Evolutionary conservation across 1,284 basidiomycete genomes (phyloP).

Genomic region (Cryptococcus hybrid): DNA sequence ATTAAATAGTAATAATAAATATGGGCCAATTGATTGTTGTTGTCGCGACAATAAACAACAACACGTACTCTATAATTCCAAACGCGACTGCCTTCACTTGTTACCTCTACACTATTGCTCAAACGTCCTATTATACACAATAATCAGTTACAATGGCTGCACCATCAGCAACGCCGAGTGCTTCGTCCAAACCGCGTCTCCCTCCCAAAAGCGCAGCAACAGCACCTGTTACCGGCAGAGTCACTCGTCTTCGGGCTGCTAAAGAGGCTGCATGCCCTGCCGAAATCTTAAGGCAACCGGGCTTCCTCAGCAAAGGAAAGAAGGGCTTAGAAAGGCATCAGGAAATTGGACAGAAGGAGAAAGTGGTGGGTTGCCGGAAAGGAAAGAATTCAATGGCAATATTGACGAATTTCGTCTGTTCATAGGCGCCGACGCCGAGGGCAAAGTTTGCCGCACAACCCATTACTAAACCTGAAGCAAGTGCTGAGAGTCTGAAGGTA

Average conservation of each 20-base stretch:
- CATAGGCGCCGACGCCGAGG: conserved; percentile 2
- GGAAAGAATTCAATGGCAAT: not conserved
- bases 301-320: conserved; percentile 37
- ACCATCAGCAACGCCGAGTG: not conserved
- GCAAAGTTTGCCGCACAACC: not conserved
- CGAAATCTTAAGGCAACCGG: conserved; percentile 2
- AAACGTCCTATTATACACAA: too few relatives aligned
- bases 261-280: conserved; percentile 11
- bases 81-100: too few relatives aligned
- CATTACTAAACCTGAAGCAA: conserved; percentile 1
- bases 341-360: conserved; percentile 41
- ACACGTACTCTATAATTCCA: too few relatives aligned
- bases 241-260: conserved; percentile 30
- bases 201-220: conserved; percentile 9
- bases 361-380: conserved; percentile 9
- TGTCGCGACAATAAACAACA: too few relatives aligned
- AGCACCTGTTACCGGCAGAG: conserved; percentile 5
- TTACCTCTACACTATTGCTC: not conserved
- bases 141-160: conserved; percentile 3
- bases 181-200: conserved; percentile 4
- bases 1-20: too few relatives aligned
- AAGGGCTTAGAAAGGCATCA: conserved; percentile 39
- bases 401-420: too few relatives aligned
- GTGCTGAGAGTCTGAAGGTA: conserved; percentile 31
- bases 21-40: too few relatives aligned